Conservation (phyloP, 805 yeast species). For the Saturnispora hagleri region DNA sequence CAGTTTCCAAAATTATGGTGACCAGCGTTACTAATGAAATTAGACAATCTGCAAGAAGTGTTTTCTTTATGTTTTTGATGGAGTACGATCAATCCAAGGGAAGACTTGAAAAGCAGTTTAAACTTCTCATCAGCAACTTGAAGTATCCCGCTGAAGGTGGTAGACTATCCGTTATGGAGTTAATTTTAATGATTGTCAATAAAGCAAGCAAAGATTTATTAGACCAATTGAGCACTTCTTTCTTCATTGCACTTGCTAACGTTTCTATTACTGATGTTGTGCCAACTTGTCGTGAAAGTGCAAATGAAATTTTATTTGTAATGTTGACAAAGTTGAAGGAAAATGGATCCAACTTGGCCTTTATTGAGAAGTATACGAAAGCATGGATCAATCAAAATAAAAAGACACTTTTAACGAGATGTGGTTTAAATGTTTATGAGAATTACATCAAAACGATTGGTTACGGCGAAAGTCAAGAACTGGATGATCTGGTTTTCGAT, state of each 20-base stretch:
- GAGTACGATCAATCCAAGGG: conserved; percentile 92
- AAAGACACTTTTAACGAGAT: conserved; percentile 47
- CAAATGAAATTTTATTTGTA: conserved; percentile 48
- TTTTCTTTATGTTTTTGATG: conserved; percentile 77
- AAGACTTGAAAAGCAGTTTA: conserved; percentile 72
- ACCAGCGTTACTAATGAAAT: conserved; percentile 79
- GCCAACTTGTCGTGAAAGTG: conserved; percentile 75
- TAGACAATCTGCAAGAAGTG: conserved; percentile 75
- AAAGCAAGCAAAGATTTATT: conserved; percentile 56
- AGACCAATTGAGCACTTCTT: conserved; percentile 56
- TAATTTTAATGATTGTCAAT: conserved; percentile 58
- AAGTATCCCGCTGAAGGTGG: conserved; percentile 82
- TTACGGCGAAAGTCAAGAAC: conserved; percentile 22
- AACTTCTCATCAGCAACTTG: conserved; percentile 69
- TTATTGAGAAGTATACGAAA: conserved; percentile 33
- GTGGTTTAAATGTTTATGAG: conserved; percentile 68
- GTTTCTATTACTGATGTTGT: conserved; percentile 71
- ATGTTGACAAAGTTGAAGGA: conserved; percentile 42
- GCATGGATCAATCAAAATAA: conserved; percentile 58
- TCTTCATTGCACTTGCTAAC: conserved; percentile 75
- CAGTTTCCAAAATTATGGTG: conserved; percentile 74
- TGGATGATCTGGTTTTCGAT: conserved; percentile 24
- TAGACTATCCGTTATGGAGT: conserved; percentile 82
- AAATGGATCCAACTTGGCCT: conserved; percentile 19
- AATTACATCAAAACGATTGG: conserved; percentile 46